Evolutionary conservation across 345 rosid genomes (phyloP).

Genomic region (Gynandropsis gynandra): DNA sequence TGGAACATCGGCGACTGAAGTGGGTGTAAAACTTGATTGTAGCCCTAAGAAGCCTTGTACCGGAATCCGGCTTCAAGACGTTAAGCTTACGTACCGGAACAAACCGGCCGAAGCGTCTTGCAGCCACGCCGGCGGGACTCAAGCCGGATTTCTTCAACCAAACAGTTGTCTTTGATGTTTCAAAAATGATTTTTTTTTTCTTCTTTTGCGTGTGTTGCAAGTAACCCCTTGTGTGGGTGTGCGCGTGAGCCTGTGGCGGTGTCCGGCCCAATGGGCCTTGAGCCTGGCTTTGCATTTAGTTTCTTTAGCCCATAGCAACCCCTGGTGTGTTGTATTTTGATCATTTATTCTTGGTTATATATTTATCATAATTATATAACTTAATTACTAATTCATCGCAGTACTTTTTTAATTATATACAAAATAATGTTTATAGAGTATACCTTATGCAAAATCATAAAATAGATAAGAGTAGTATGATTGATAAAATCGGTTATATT

Average conservation of each 20-base stretch:
- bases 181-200: too few relatives aligned
- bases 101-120: conserved; percentile 46
- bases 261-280: background rate
- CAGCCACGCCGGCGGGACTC: conserved; percentile 41
- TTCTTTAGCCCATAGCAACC: background rate
- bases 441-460: too few relatives aligned
- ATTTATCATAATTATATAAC: background rate
- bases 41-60: conserved; percentile 46
- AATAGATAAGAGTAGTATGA: too few relatives aligned
- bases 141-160: conserved; percentile 35
- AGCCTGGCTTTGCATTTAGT: background rate
- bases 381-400: too few relatives aligned
- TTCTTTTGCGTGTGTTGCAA: background rate
- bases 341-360: too few relatives aligned
- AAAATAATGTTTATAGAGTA: too few relatives aligned
- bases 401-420: too few relatives aligned
- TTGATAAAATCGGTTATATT: too few relatives aligned
- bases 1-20: conserved; percentile 54
- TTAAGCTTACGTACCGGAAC: conserved; percentile 38
- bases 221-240: background rate
- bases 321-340: background rate
- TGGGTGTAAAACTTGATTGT: conserved; percentile 56
- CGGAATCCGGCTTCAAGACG: conserved; percentile 41
- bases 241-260: background rate
- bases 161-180: conserved; percentile 31